phyloP scores from a whole-genome alignment of 2,329 filamentous ascomycete species.

The Sporothrix brasiliensis region DNA sequence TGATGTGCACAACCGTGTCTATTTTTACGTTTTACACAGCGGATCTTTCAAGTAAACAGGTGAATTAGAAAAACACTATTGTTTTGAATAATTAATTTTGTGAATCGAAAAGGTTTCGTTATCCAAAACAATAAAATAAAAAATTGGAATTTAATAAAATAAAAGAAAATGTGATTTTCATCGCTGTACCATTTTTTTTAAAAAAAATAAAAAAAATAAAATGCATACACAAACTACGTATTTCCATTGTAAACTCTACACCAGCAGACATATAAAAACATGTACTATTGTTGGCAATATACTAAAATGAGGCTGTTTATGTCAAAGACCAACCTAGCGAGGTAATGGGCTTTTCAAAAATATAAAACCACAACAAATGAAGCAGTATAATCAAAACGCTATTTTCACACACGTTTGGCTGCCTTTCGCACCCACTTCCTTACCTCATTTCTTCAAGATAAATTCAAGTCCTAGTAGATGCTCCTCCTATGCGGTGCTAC shows the following conservation, averaged over 20 bases:
- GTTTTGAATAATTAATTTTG: no score
- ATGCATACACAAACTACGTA: neutral
- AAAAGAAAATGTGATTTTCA: neutral
- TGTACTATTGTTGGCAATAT: neutral
- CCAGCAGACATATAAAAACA: no score
- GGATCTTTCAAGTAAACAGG: neutral
- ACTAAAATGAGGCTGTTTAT: neutral
- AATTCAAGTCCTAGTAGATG: neutral
- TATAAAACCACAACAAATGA: neutral
- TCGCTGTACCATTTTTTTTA: neutral
- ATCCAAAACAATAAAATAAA: no score
- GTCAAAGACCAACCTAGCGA: constrained; percentile 13
- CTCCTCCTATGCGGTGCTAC: neutral
- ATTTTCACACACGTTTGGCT: neutral
- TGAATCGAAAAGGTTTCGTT: no score
- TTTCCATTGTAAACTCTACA: neutral
- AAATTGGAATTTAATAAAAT: no score
- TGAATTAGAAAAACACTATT: no score
- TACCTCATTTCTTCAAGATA: neutral
- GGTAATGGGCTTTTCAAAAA: constrained; percentile 3
- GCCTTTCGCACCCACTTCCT: neutral
- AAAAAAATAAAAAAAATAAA: neutral
- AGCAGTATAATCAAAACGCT: neutral
- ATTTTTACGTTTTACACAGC: neutral
- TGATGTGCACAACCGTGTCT: neutral